Evolutionary conservation across 495 filamentous ascomycete species (phyloP), one percentile per base, ranked within the genome.

Genomic region (Talaromyces borbonicus): DNA sequence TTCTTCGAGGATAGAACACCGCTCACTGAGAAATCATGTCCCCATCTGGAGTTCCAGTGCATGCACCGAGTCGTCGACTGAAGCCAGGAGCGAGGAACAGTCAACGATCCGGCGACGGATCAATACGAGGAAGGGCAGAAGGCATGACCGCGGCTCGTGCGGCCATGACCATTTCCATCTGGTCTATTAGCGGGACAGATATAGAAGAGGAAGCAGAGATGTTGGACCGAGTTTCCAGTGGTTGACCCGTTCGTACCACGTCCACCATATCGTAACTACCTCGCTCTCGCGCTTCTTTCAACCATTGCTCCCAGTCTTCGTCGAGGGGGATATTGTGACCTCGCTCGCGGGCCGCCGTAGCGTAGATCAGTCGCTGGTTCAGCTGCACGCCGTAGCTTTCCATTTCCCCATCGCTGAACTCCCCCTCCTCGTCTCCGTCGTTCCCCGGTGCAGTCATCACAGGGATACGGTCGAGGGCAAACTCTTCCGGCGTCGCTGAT

Each of bases 301-400:
- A 60, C 82, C 84, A 92, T 61, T 87, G 84, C 60, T 92, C 86
- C 80, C 80, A 90, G 48, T 84, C 83, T 46, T 83, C 79, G 54
- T 93, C 85, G 27, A 87, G 69, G 16, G 78, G 76, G 26, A 80
- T 74, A 61, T 77, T 50, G 59, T 68, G 69, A 65, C 82, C 56
- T 73, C 81, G 48, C 68, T 80, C 65, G 68, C 82, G 54, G 63
- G 80, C 66, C 56, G 68, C 83, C 33, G 79, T 84, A 20, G 81
- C 79, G 36, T 78, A 79, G 38, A 81, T 63, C n/a, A 92, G 75
- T 24, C 78, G 78, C 56, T 83, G 71, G 52, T 90, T 88, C 35
- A 90, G 67, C 31, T 78, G 74, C 46, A 82, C 66, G 1, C 85
- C 85, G 27, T 85, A 80, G 62, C 84, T 88, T 46, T 81, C 74